These are phyloP conservation scores for Myochromella boudieri DNA, from an alignment of 768 basidiomycete species.

Conservation along the genomic window DNA sequence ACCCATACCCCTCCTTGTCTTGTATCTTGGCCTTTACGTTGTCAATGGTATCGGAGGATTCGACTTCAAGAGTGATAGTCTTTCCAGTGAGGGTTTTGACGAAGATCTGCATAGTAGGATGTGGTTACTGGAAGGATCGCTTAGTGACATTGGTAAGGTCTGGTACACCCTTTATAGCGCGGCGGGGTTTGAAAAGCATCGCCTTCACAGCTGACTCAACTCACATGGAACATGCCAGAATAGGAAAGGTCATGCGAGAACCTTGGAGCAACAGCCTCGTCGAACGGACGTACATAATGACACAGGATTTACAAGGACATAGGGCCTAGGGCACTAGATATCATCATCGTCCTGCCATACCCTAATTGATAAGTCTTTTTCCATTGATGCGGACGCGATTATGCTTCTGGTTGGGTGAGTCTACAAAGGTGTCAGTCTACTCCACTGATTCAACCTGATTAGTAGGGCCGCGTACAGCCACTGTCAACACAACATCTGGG, in stretches of 20 bases:
- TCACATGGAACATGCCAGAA: constrained; percentile 33
- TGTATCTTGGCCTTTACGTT: constrained; percentile 83
- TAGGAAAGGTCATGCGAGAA: too few relatives aligned
- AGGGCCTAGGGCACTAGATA: not conserved
- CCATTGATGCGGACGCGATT: constrained; percentile 88
- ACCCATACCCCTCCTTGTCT: constrained; percentile 77
- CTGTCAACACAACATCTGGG: constrained; percentile 67
- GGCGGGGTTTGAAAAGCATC: constrained; percentile 39
- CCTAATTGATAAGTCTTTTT: constrained; percentile 83
- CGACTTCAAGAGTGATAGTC: constrained; percentile 76
- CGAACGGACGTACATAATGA: not conserved
- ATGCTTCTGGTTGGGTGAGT: constrained; percentile 72
- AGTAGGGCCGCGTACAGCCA: constrained; percentile 57
- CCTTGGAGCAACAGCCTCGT: too few relatives aligned
- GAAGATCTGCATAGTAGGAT: constrained; percentile 43
- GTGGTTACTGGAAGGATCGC: not conserved
- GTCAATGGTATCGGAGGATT: constrained; percentile 70
- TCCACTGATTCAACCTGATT: constrained; percentile 7
- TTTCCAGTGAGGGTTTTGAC: constrained; percentile 66
- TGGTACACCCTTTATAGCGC: constrained; percentile 25
- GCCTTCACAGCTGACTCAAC: constrained; percentile 20
- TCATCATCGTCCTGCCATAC: constrained; percentile 67
- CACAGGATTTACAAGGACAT: not conserved
- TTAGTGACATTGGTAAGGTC: not conserved
- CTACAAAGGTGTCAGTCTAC: constrained; percentile 37